These are phyloP conservation scores for Gossypium davidsonii DNA, from an alignment of 441 rosid species.

Conservation along the genomic window DNA sequence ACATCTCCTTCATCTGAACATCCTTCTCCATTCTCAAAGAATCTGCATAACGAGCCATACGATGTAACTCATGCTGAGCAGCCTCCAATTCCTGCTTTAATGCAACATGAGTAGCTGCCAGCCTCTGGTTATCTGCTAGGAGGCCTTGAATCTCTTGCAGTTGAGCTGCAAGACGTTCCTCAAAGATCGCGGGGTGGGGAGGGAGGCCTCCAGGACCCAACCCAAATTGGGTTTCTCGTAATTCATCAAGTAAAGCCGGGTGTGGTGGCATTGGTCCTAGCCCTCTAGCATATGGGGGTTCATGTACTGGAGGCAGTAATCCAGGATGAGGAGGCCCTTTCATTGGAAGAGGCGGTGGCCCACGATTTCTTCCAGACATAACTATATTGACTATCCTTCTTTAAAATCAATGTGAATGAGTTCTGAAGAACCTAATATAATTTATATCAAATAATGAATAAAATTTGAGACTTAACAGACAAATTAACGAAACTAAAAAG, in stretches of 20 bases:
- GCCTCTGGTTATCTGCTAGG: conserved; percentile 73
- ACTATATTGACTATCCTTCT: not conserved
- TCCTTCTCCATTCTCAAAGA: conserved; percentile 70
- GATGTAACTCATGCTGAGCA: conserved; percentile 68
- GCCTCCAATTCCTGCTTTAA: conserved; percentile 88
- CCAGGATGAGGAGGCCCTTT: conserved; percentile 50
- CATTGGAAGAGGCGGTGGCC: conserved; percentile 51
- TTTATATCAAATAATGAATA: not conserved
- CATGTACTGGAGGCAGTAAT: conserved; percentile 44
- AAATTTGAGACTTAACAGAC: not conserved
- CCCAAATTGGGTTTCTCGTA: conserved; percentile 55
- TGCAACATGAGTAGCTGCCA: conserved; percentile 88
- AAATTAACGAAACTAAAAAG: not conserved
- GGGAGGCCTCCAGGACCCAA: conserved; percentile 57
- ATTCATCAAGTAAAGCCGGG: conserved; percentile 55
- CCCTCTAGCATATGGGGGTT: conserved; percentile 45
- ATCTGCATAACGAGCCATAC: conserved; percentile 57
- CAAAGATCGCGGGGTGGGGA: conserved; percentile 56
- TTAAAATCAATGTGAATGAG: not conserved
- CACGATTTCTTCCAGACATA: conserved; percentile 86
- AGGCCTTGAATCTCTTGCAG: conserved; percentile 84
- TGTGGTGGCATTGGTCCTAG: conserved; percentile 51
- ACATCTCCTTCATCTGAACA: conserved; percentile 76
- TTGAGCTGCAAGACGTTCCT: conserved; percentile 72
- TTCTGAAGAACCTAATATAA: not conserved